phyloP scores from a whole-genome alignment of 768 basidiomycete genomes.

The Cytidiella melzeri region DNA sequence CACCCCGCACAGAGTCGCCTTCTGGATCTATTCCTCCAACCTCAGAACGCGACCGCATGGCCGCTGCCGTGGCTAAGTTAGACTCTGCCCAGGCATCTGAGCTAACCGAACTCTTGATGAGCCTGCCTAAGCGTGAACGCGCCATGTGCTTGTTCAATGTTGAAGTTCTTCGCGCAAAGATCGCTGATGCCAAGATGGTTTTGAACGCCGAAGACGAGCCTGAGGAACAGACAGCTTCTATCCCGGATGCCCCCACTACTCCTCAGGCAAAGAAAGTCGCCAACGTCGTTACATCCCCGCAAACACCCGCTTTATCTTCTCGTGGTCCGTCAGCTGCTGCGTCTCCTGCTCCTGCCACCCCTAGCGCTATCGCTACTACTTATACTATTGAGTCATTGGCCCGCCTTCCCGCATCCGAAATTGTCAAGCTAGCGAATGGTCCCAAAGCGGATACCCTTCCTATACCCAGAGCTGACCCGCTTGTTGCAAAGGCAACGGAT shows the following conservation, averaged over 20 bases:
- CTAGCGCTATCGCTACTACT: constrained; percentile 31
- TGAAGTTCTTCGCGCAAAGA: constrained; percentile 70
- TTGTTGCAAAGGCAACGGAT: constrained; percentile 64
- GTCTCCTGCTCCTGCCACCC: constrained; percentile 62
- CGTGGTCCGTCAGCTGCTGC: constrained; percentile 67
- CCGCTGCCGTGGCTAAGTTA: constrained; percentile 56
- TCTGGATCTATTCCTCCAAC: constrained; percentile 51
- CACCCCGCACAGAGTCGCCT: constrained; percentile 80
- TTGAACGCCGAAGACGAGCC: constrained; percentile 58
- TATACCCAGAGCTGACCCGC: constrained; percentile 63
- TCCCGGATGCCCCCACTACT: constrained; percentile 40
- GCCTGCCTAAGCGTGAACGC: constrained; percentile 80
- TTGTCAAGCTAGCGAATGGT: constrained; percentile 54
- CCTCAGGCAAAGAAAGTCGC: constrained; percentile 56
- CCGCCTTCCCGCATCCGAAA: constrained; percentile 67
- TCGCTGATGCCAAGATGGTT: constrained; percentile 77
- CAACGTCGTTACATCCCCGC: constrained; percentile 41
- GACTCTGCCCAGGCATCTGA: constrained; percentile 56
- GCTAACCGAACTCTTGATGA: constrained; percentile 77
- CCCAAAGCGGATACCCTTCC: constrained; percentile 45
- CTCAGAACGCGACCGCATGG: constrained; percentile 73
- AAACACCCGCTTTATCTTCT: constrained; percentile 73
- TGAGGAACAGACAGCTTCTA: constrained; percentile 24
- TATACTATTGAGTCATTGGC: constrained; percentile 70
- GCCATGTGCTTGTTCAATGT: constrained; percentile 88